Evolutionary conservation across 2,329 filamentous ascomycete species (phyloP), one percentile per base, ranked within the genome.

Genomic region (Pseudogymnoascus sp.): DNA sequence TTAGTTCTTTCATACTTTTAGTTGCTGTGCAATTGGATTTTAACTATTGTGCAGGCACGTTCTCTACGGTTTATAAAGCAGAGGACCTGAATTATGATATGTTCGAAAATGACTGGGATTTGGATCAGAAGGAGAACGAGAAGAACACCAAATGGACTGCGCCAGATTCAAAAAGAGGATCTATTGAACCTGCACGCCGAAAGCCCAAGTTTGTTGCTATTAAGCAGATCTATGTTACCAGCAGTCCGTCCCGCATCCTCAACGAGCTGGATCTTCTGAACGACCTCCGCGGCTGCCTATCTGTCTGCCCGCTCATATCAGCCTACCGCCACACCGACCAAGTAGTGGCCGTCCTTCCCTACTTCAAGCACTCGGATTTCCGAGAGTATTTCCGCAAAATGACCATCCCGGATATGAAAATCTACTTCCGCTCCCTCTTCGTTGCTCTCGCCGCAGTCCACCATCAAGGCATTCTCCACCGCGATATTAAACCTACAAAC

Each of bases 201-300:
- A 81, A 78, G 67, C 80, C 88, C 25, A 90, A 89, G 72, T 97
- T 88, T 71, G 95, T 99, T 65, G 94, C 95, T 17, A 90, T 99
- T 75, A 99, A 99, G 79, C 99, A 99, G 79, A 99, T 99, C 69
- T 99, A 99, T 74, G 94, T 97, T 66, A 99, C 95, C 0, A 97
- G 92, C 65, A 97, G 92, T 68, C 94, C 94, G 0, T 82, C 87
- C 29, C 90, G 94, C 51, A 97, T 99, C 68, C 85, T 96, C 72
- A 99, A 99, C 77, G 94, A 99, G 76, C 86, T 99, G 15, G 93
- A 97, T 70, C 82, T 99, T 21, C 84, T 99, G 21, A 86, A 96
- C 72, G 92, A 96, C 72, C 83, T 99, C 7, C 85, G 89, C 59
- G 84, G 89, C 62, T 96, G 89, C 64, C 82, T 85, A 39, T 91